A percentile compares a stretch with the other conserved stretches of the same genome.
These are phyloP conservation scores for Poa annua DNA, from an alignment of 176 grass and related monocot species.

Conservation along the genomic window DNA sequence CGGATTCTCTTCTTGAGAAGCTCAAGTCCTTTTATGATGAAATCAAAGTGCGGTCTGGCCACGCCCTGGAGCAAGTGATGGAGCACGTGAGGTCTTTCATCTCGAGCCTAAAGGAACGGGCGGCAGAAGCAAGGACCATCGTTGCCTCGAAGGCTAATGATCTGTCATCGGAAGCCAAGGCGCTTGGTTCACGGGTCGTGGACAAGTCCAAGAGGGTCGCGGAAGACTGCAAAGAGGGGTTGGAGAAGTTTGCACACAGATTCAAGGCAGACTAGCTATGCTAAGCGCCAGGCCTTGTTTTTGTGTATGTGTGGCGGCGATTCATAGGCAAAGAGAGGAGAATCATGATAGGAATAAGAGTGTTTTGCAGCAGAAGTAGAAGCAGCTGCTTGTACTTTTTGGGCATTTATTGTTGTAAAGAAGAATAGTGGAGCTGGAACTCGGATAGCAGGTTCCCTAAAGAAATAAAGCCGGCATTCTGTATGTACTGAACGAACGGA, in stretches of 20 bases:
- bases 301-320: neutral
- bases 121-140: conserved; percentile 31
- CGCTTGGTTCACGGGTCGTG: conserved; percentile 26
- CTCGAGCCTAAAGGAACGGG: conserved; percentile 59
- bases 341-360: conserved; percentile 34
- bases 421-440: conserved; percentile 8
- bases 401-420: conserved; percentile 9
- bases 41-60: conserved; percentile 54
- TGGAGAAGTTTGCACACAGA: conserved; percentile 78
- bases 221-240: conserved; percentile 75
- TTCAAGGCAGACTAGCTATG: conserved; percentile 58
- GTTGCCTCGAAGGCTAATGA: conserved; percentile 53
- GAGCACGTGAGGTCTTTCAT: conserved; percentile 64
- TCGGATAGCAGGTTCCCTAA: neutral
- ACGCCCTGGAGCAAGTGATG: conserved; percentile 64
- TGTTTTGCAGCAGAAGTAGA: neutral
- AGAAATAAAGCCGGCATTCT: neutral
- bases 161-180: conserved; percentile 44
- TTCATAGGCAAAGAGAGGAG: conserved; percentile 1
- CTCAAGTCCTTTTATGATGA: conserved; percentile 56
- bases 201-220: conserved; percentile 54
- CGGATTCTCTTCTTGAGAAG: conserved; percentile 61
- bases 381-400: neutral
- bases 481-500: neutral
- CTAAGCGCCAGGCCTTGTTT: neutral